Conservation (phyloP, 1,284 basidiomycete species). For the Rhodotorula sp. region DNA sequence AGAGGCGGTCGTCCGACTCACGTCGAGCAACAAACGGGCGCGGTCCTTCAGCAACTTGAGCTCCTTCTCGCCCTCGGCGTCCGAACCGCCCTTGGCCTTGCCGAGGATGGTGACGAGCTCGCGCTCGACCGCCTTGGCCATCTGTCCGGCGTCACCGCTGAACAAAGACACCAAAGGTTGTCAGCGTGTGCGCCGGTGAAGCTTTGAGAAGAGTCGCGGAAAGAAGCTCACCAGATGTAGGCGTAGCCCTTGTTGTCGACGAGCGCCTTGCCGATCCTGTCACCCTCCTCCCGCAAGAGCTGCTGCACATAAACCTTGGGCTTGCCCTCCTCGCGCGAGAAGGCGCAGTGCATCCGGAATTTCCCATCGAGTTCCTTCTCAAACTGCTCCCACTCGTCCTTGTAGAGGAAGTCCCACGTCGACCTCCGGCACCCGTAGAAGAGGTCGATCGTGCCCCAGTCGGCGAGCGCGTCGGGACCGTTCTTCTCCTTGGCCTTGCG, state of each 20-base stretch:
- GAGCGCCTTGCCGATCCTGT: conserved; percentile 80
- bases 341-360: conserved; percentile 81
- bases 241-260: conserved; percentile 90
- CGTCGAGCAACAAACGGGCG: conserved; percentile 41
- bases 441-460: conserved; percentile 85
- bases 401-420: conserved; percentile 87
- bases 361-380: conserved; percentile 81
- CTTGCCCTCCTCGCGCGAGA: conserved; percentile 75
- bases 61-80: conserved; percentile 84
- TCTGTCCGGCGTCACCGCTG: conserved; percentile 94
- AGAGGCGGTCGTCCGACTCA: conserved; percentile 2
- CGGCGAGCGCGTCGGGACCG: conserved; percentile 81
- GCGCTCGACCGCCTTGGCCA: conserved; percentile 93
- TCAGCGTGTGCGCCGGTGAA: background rate
- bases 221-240: conserved; percentile 35
- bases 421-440: conserved; percentile 94
- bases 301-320: conserved; percentile 96
- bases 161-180: background rate
- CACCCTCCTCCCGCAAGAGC: conserved; percentile 79
- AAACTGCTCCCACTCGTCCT: conserved; percentile 92
- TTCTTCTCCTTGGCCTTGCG: conserved; percentile 91
- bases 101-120: conserved; percentile 80
- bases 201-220: too few relatives aligned
- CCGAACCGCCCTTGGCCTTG: conserved; percentile 84
- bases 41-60: conserved; percentile 86